Base-by-base conservation (phyloP, 1,284 basidiomycete genomes). In the Malassezia yamatoensis region DNA sequence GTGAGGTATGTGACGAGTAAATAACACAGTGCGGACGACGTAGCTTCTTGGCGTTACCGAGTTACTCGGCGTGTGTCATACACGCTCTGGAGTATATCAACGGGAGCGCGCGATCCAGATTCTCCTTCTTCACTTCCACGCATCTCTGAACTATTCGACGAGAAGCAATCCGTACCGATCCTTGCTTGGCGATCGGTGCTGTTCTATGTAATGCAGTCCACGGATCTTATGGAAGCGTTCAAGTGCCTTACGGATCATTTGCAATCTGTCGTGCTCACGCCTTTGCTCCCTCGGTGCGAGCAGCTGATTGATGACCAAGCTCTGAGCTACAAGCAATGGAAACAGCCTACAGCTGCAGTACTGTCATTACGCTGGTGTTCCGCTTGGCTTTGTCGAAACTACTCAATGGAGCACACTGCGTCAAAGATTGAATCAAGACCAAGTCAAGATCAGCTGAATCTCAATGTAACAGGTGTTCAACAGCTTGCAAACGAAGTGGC, bases 11-110 rank as follows among this genome's bases (percentile, higher is more conserved):
- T 43, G n/a, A 13, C 20, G 11, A 11, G 12, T 3, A 20, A n/a
- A 12, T 43, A 21, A 43, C 15, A 32, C 18, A 43, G 41, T 8
- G 51, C 55, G 16, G 51, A 57, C 29, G 54, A 58, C 36, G 13
- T 8, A 9, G 51, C 38, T 29, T 16, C 55, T 16, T 58, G 55
- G 55, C 55, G 51, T 12, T 58, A 58, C 46, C 34, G 40, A n/a
- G 51, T 58, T 45, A 43, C 38, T 10, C 50, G 35, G 36, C 46
- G 40, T 21, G 45, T 45, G 20, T 29, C 45, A 13, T 52, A 41
- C 29, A 49, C 51, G 13, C 40, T 57, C 36, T 48, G 24, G 24
- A 24, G n/a, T 20, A 38, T 46, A 16, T 34, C 21, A 3, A 21
- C 18, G 12, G 13, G 5, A 10, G 35, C 1, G 6, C 40, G 47